Percentiles rank a stretch among this genome's conserved stretches.
Conservation (phyloP, 768 basidiomycete species). For the Podaxis rugospora region DNA sequence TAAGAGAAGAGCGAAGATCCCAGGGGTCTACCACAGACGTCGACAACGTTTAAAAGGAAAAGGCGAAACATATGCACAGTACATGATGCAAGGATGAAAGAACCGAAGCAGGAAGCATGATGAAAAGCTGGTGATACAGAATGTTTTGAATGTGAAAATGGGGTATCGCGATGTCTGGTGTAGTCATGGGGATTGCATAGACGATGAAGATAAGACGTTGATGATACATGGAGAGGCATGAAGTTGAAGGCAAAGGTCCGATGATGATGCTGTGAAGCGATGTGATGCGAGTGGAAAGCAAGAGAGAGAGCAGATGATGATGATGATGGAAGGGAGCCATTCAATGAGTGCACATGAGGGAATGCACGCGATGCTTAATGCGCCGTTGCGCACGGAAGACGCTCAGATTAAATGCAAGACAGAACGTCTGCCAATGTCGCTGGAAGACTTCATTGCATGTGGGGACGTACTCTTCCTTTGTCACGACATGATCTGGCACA, state of each 20-base stretch:
- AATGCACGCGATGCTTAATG: constrained; percentile 10
- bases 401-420: constrained; percentile 11
- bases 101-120: constrained; percentile 1
- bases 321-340: neutral
- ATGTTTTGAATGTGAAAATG: neutral
- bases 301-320: neutral
- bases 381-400: constrained; percentile 12
- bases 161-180: constrained; percentile 12
- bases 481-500: neutral
- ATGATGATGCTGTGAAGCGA: constrained; percentile 5
- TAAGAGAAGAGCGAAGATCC: neutral
- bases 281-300: neutral
- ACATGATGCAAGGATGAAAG: constrained; percentile 4
- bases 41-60: neutral
- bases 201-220: constrained; percentile 9
- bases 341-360: constrained; percentile 6
- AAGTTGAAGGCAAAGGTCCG: neutral
- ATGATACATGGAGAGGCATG: constrained; percentile 3
- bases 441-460: constrained; percentile 11
- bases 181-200: constrained; percentile 9
- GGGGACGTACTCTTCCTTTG: constrained; percentile 7
- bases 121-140: constrained; percentile 5
- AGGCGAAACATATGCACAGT: constrained; percentile 6
- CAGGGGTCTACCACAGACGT: constrained; percentile 7
- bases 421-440: constrained; percentile 10